Conservation (phyloP, 257 asterid species). For the Solanum sitiens region DNA sequence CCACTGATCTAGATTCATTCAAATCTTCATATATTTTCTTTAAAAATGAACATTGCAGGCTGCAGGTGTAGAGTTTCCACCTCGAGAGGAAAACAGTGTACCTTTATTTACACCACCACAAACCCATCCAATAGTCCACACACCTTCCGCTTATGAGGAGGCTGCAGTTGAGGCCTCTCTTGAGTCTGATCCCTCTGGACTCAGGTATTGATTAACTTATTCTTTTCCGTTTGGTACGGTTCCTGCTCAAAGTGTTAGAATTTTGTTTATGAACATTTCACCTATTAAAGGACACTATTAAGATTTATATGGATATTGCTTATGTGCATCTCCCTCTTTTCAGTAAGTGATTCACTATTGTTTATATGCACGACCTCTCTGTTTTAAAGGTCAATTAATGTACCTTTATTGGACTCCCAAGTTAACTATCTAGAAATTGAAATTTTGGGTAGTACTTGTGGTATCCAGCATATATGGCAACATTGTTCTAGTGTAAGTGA, state of each 20-base stretch:
- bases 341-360: neutral
- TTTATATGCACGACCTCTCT: neutral
- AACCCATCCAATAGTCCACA: constrained; percentile 59
- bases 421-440: neutral
- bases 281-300: neutral
- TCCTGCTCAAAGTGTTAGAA: neutral
- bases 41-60: constrained; percentile 34
- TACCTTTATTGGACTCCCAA: neutral
- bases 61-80: constrained; percentile 91
- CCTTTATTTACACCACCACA: constrained; percentile 94
- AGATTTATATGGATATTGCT: neutral
- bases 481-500: neutral
- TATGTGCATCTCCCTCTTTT: neutral
- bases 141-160: constrained; percentile 61
- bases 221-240: neutral
- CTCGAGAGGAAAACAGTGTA: constrained; percentile 74
- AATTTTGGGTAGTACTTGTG: neutral
- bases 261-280: neutral
- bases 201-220: constrained; percentile 38
- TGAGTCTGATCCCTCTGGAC: constrained; percentile 82
- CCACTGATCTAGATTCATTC: neutral
- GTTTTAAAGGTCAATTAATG: neutral
- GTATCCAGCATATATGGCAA: neutral
- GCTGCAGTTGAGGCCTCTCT: constrained; percentile 95
- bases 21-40: neutral